Evolutionary conservation across 495 filamentous ascomycete species (phyloP), one percentile per base, ranked within the genome.

Genomic region (Pseudoneurospora amorphoporcata): DNA sequence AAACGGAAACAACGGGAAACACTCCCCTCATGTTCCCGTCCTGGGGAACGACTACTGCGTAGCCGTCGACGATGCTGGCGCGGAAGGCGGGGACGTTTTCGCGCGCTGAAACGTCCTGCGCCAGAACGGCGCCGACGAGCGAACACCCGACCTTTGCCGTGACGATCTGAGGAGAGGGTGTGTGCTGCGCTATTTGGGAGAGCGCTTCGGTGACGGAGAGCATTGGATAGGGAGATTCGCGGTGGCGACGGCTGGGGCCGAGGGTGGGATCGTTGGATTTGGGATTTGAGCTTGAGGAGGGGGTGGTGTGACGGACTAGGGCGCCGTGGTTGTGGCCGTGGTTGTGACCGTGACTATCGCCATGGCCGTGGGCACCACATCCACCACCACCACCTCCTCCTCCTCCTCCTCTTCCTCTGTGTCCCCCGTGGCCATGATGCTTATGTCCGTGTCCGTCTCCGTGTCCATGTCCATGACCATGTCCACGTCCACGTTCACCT

Each of bases 1-100:
- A 94, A 32, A 97, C 86, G 0, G 91, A 91, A 2, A 90, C 90
- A 23, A 99, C 95, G 5, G 95, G 95, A 75, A 94, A 98, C 0
- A 89, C 82, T 0, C 93, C 93, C 73, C 90, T 91, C 10, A 89
- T 86, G 45, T 88, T 90, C 0, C 86, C 88, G 43, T 88, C 83
- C 8, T 85, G 77, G 10, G 87, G 81, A 8, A 88, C 89, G 42
- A 89, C 83, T 19, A 98, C 87, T 3, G 96, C 96, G 78, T 99
- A 99, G 12, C 95, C 95, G 78, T 99, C 95, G 3, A 99, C 96
- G 72, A 97, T 99, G 77, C 94, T 97, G 47, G 95, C 95, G 69
- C 92, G 87, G 82, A 93, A 99, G 7, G 96, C 95, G 5, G 95
- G 95, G 0, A 98, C 96, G 16, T 90, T 84, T 77, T 97, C 94